phyloP scores from a whole-genome alignment of 768 basidiomycete genomes.

The Wakefieldia striispora region DNA sequence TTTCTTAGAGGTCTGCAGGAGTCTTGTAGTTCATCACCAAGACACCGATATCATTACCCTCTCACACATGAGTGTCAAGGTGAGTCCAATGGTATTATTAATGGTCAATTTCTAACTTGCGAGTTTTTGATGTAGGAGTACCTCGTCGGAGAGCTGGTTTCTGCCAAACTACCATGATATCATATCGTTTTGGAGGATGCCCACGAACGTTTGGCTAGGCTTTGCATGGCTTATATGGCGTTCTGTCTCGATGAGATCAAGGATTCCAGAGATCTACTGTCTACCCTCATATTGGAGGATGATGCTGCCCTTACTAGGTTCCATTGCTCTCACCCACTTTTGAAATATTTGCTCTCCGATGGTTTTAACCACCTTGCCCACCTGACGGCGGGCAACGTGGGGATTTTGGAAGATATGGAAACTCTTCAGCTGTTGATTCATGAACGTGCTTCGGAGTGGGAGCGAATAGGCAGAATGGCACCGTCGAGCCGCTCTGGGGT shows the following conservation, averaged over 20 bases:
- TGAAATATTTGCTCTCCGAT: conserved; percentile 9
- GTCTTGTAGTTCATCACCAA: conserved; percentile 9
- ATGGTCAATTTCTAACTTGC: background rate
- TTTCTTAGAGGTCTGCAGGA: conserved; percentile 3
- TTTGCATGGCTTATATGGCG: conserved; percentile 7
- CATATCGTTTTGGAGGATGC: conserved; percentile 9
- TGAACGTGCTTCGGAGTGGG: background rate
- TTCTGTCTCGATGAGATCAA: conserved; percentile 7
- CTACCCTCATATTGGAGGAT: background rate
- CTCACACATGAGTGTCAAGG: conserved; percentile 20
- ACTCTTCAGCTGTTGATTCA: background rate
- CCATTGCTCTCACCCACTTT: background rate
- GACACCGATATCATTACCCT: conserved; percentile 10
- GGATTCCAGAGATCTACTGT: background rate
- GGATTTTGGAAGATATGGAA: conserved; percentile 3
- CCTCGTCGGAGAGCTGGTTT: conserved; percentile 7
- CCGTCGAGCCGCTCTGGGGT: background rate
- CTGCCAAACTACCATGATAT: background rate
- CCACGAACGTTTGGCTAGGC: conserved; percentile 4
- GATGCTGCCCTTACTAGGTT: background rate
- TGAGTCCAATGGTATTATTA: background rate
- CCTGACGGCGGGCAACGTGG: background rate
- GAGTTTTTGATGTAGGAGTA: conserved; percentile 5
- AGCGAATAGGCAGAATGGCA: background rate
- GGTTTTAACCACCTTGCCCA: conserved; percentile 8